Percentiles rank a stretch among this genome's conserved stretches.
Evolutionary conservation across 2,329 filamentous ascomycete genomes (phyloP).

Genomic region (Hypoxylon sp.): DNA sequence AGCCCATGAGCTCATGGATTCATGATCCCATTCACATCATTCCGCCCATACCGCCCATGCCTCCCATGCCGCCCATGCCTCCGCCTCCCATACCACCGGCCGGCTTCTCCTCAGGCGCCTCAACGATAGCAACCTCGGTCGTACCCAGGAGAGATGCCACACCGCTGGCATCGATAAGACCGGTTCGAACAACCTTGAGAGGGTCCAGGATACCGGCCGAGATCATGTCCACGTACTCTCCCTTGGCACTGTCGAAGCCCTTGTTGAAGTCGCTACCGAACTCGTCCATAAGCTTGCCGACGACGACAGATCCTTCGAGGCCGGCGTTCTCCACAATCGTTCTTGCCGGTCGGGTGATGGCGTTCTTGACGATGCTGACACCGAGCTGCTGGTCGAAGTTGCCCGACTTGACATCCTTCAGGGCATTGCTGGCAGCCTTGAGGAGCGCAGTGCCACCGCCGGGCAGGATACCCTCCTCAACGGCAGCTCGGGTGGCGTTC

Average conservation of each 20-base stretch:
- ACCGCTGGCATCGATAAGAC: conserved; percentile 91
- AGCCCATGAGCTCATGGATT: conserved; percentile 30
- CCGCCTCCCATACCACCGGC: conserved; percentile 59
- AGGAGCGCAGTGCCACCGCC: conserved; percentile 97
- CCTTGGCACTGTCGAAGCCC: conserved; percentile 95
- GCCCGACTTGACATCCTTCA: conserved; percentile 80
- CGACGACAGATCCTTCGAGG: conserved; percentile 91
- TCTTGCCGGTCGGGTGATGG: conserved; percentile 93
- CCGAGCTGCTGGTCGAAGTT: conserved; percentile 99
- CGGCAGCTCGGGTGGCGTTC: conserved; percentile 96
- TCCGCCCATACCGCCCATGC: conserved; percentile 60
- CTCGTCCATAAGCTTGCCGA: conserved; percentile 98
- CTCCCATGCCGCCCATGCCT: conserved; percentile 59
- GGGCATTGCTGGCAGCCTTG: conserved; percentile 92
- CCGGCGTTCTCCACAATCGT: conserved; percentile 98
- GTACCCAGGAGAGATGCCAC: conserved; percentile 97
- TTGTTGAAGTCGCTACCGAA: conserved; percentile 94
- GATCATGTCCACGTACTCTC: conserved; percentile 99
- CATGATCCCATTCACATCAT: conserved; percentile 63
- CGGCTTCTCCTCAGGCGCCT: conserved; percentile 93
- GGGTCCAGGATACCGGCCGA: conserved; percentile 95
- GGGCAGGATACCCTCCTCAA: conserved; percentile 98
- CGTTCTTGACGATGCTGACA: conserved; percentile 96
- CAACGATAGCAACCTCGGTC: conserved; percentile 97
- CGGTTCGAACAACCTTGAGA: conserved; percentile 98